Conservation (phyloP, 2,329 filamentous ascomycete species). For the Kalmusia sp. region DNA sequence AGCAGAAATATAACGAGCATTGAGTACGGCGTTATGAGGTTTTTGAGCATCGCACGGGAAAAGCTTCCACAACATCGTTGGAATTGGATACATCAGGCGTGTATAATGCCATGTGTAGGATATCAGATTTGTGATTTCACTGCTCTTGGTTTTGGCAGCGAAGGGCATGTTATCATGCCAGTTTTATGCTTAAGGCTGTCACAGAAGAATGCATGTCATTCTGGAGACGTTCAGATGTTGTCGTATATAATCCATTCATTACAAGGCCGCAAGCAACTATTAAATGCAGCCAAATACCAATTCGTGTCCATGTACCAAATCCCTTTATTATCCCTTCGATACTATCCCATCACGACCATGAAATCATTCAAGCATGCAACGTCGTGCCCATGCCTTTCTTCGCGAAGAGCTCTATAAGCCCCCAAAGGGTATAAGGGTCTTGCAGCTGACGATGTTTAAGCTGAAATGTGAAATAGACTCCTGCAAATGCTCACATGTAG, state of each 20-base stretch:
- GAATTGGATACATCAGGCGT: no score
- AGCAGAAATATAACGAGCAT: not conserved
- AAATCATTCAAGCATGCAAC: constrained; percentile 6
- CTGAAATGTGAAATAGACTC: constrained; percentile 37
- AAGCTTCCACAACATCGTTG: no score
- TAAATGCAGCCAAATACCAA: constrained; percentile 4
- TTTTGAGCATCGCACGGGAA: not conserved
- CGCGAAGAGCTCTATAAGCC: constrained; percentile 9
- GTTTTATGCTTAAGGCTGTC: not conserved
- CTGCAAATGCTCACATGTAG: constrained; percentile 46
- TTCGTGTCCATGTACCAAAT: not conserved
- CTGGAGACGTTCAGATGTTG: not conserved
- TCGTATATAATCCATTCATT: not conserved
- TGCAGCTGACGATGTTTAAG: constrained; percentile 32
- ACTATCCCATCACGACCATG: not conserved
- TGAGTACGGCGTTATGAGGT: constrained; percentile 1
- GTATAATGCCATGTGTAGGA: no score
- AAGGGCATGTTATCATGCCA: no score
- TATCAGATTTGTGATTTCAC: no score
- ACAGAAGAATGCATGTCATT: not conserved
- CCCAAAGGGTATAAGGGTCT: constrained; percentile 13
- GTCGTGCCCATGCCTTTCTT: not conserved
- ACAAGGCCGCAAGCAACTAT: constrained; percentile 2
- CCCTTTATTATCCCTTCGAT: constrained; percentile 2
- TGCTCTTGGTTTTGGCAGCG: no score